These are phyloP conservation scores for Backusella mclennaniae DNA, from an alignment of 192 early-diverging fungal genomes.

Conservation along the genomic window DNA sequence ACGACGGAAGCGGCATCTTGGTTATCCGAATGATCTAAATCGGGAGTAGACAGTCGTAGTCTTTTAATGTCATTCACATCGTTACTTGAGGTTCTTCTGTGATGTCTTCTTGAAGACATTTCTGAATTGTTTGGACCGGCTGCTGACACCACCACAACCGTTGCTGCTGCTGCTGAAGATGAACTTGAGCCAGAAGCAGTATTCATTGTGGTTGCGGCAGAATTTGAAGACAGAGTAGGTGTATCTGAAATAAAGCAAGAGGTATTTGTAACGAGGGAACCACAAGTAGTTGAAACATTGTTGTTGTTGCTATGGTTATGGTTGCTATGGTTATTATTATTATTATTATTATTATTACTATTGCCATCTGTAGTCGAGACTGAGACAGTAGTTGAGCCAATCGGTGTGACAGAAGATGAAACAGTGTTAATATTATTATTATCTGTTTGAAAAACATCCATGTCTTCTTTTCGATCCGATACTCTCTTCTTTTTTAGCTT, in stretches of 20 bases:
- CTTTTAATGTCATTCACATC: constrained; percentile 36
- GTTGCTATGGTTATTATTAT: background rate
- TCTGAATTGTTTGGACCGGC: background rate
- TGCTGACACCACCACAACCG: background rate
- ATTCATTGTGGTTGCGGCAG: background rate
- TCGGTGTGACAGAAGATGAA: background rate
- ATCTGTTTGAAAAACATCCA: background rate
- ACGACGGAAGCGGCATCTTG: background rate
- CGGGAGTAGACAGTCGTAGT: constrained; percentile 18
- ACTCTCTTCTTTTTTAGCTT: constrained; percentile 26
- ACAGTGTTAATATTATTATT: background rate
- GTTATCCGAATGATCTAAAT: constrained; percentile 17
- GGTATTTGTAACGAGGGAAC: background rate
- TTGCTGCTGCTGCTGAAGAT: background rate
- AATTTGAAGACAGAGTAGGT: background rate
- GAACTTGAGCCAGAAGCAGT: background rate
- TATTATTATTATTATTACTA: background rate
- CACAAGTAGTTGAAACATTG: background rate
- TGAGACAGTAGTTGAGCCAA: background rate
- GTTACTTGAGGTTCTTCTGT: constrained; percentile 40
- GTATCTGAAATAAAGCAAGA: background rate
- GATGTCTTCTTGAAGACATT: constrained; percentile 25
- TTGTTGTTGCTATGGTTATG: background rate
- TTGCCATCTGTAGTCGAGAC: background rate
- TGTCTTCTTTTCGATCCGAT: constrained; percentile 3